phyloP scores from a whole-genome alignment of 2,329 filamentous ascomycete species.

The Hawksworthiomyces lignivorus region DNA sequence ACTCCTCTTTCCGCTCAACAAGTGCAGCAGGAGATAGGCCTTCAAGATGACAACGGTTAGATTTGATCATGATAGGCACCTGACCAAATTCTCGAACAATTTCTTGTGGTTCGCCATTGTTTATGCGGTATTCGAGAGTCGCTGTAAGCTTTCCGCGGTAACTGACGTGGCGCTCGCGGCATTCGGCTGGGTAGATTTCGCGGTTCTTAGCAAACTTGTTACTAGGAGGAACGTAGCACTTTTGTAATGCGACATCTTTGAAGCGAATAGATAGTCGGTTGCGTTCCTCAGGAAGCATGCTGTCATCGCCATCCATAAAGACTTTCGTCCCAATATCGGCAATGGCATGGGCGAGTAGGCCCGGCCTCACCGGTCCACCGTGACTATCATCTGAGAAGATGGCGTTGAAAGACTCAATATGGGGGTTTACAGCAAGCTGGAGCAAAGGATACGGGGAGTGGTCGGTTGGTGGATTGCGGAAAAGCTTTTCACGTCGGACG shows the following conservation, averaged over 20 bases:
- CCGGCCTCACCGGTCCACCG: conserved; percentile 16
- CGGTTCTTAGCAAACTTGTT: conserved; percentile 82
- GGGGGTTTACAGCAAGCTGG: conserved; percentile 77
- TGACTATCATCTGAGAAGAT: conserved; percentile 67
- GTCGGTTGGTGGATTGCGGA: conserved; percentile 80
- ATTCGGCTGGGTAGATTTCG: conserved; percentile 85
- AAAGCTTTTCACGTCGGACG: conserved; percentile 77
- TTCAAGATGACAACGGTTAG: conserved; percentile 84
- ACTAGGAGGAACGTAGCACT: conserved; percentile 65
- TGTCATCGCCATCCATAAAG: conserved; percentile 74
- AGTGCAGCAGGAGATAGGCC: conserved; percentile 75
- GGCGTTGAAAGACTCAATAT: conserved; percentile 92
- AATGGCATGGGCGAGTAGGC: conserved; percentile 62
- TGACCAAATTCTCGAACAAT: conserved; percentile 79
- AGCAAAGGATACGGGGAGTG: conserved; percentile 82
- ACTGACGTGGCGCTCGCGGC: conserved; percentile 84
- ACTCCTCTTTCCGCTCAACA: conserved; percentile 84
- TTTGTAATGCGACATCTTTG: conserved; percentile 75
- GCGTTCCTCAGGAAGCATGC: conserved; percentile 47
- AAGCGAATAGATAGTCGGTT: conserved; percentile 75
- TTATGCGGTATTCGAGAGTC: conserved; percentile 77
- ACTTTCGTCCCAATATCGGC: conserved; percentile 85
- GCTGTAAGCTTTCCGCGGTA: conserved; percentile 83
- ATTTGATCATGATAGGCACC: conserved; percentile 91
- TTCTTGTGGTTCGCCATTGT: conserved; percentile 77